These are phyloP conservation scores for Aspergillus calidoustus DNA, from an alignment of 2,329 filamentous ascomycete genomes.

Conservation along the genomic window DNA sequence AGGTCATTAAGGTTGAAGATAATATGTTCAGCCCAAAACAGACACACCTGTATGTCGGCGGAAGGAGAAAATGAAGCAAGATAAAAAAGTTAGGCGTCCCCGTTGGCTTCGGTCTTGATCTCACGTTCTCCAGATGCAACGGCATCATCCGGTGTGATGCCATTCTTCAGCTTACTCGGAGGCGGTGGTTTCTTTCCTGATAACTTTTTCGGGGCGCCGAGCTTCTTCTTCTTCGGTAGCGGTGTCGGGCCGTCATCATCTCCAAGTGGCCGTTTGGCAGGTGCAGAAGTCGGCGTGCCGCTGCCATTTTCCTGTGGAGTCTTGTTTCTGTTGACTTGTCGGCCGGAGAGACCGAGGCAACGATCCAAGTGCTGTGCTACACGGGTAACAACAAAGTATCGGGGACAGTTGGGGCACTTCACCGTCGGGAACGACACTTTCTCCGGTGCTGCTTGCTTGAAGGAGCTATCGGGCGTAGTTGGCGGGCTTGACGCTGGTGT, in stretches of 20 bases:
- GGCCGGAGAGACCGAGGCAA: conserved; percentile 62
- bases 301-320: conserved; percentile 50
- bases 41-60: conserved; percentile 20
- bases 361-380: conserved; percentile 66
- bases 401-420: conserved; percentile 64
- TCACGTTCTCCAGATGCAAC: conserved; percentile 34
- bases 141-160: conserved; percentile 40
- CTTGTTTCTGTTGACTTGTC: conserved; percentile 54
- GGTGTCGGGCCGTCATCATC: conserved; percentile 51
- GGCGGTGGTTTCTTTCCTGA: conserved; percentile 43
- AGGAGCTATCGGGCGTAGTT: conserved; percentile 38
- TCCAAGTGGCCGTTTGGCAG: conserved; percentile 41
- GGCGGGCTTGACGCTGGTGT: conserved; percentile 43
- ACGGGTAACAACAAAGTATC: conserved; percentile 64
- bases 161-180: conserved; percentile 46
- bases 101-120: conserved; percentile 42
- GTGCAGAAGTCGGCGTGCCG: conserved; percentile 40
- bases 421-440: conserved; percentile 47
- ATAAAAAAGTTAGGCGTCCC: conserved; percentile 24
- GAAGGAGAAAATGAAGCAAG: neutral
- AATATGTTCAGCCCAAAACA: conserved; percentile 26
- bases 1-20: conserved; percentile 29
- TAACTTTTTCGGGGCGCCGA: conserved; percentile 42
- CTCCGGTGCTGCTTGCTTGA: conserved; percentile 36
- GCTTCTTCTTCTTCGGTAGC: conserved; percentile 56